Percentiles rank a stretch among this genome's conserved stretches.
Evolutionary conservation across 495 filamentous ascomycete species (phyloP).

Genomic region (Platismatia glauca): DNA sequence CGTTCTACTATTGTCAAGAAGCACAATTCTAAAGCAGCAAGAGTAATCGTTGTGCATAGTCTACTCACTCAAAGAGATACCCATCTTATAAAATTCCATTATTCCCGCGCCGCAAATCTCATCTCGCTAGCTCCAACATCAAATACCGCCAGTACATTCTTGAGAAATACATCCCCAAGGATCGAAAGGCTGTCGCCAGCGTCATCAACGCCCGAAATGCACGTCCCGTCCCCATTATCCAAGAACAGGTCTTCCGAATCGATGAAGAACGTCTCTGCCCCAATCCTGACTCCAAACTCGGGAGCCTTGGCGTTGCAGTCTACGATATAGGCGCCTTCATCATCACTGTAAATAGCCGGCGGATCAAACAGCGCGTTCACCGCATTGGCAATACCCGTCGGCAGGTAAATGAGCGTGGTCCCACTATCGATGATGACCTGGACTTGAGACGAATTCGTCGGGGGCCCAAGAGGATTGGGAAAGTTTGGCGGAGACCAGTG

Average conservation of each 20-base stretch:
- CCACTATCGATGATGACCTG: constrained; percentile 37
- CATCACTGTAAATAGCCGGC: constrained; percentile 38
- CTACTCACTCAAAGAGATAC: too few relatives aligned
- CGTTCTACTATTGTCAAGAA: background rate
- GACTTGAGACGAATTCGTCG: constrained; percentile 23
- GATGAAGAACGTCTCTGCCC: constrained; percentile 41
- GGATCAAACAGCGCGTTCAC: constrained; percentile 48
- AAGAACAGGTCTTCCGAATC: constrained; percentile 49
- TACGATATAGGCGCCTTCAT: constrained; percentile 43
- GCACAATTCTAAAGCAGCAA: too few relatives aligned
- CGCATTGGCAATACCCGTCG: constrained; percentile 35
- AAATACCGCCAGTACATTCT: constrained; percentile 46
- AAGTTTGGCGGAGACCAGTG: constrained; percentile 14
- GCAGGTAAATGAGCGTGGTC: constrained; percentile 36
- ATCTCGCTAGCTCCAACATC: constrained; percentile 31
- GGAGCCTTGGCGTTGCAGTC: constrained; percentile 48
- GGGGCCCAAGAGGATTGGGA: constrained; percentile 21
- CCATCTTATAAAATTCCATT: constrained; percentile 15
- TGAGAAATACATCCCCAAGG: constrained; percentile 55
- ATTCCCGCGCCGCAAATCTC: constrained; percentile 28
- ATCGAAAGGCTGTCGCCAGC: constrained; percentile 40
- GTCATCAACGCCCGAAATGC: constrained; percentile 40
- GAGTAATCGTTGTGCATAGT: too few relatives aligned
- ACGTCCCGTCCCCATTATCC: constrained; percentile 30
- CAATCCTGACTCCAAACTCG: constrained; percentile 42